These are phyloP conservation scores for Ramaria rubella DNA, from an alignment of 768 basidiomycete genomes.

Conservation along the genomic window DNA sequence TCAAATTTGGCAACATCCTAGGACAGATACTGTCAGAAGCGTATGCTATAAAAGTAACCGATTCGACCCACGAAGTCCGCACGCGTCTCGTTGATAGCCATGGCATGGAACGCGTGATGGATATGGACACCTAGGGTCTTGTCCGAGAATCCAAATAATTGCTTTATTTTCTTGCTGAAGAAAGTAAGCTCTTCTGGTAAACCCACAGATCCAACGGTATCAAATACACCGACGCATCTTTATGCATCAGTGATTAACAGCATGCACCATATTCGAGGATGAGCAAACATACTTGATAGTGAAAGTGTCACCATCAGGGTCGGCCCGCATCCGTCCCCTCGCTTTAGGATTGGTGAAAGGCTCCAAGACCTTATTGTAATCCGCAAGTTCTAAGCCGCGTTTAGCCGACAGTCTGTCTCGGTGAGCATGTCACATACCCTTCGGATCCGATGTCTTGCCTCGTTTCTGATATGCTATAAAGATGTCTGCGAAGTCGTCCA, in stretches of 20 bases:
- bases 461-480: slow-evolving; percentile 57
- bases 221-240: slow-evolving; percentile 70
- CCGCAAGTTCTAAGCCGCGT: background rate
- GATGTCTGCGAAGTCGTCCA: slow-evolving; percentile 64
- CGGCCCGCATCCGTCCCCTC: slow-evolving; percentile 46
- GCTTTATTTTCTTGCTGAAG: slow-evolving; percentile 36
- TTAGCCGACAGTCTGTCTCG: no score
- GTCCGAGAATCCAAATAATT: slow-evolving; percentile 60
- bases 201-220: slow-evolving; percentile 70
- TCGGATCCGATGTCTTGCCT: slow-evolving; percentile 43
- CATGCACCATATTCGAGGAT: slow-evolving; percentile 1
- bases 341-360: slow-evolving; percentile 50
- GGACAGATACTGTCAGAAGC: slow-evolving; percentile 14
- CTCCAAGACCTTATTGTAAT: slow-evolving; percentile 31
- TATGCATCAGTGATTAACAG: slow-evolving; percentile 17
- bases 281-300: slow-evolving; percentile 46
- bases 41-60: slow-evolving; percentile 31
- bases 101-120: slow-evolving; percentile 58
- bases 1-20: slow-evolving; percentile 44
- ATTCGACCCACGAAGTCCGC: slow-evolving; percentile 55
- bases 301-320: slow-evolving; percentile 42
- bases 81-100: slow-evolving; percentile 62
- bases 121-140: slow-evolving; percentile 54
- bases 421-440: slow-evolving; percentile 30
- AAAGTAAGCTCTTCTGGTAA: slow-evolving; percentile 58